phyloP scores from a whole-genome alignment of 306 rosid species.

The Vigna radiata region DNA sequence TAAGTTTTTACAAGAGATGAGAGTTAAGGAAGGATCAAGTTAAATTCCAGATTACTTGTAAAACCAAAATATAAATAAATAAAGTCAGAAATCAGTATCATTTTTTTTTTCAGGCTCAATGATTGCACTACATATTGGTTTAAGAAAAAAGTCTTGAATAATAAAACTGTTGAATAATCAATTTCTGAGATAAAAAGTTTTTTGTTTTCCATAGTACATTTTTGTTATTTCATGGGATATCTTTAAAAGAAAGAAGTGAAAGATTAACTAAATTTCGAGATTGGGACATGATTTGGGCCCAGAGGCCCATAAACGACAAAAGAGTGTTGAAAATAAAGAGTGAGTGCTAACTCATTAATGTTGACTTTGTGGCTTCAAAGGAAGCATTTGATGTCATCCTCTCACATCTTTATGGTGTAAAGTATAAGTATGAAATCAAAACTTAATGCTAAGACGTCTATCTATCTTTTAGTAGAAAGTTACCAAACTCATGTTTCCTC shows the following conservation, averaged over 20 bases:
- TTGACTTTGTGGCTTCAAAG: slow-evolving; percentile 47
- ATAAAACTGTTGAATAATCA: too few species aligned
- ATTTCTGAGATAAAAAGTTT: too few species aligned
- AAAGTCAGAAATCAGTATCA: too few species aligned
- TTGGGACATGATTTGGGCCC: slow-evolving; percentile 24
- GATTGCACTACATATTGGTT: too few species aligned
- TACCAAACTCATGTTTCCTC: slow-evolving; percentile 24
- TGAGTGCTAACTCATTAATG: slow-evolving; percentile 31
- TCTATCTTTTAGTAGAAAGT: slow-evolving; percentile 29
- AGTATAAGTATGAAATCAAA: slow-evolving; percentile 38
- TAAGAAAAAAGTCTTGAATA: too few species aligned
- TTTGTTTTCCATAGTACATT: too few species aligned
- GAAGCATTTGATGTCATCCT: slow-evolving; percentile 45
- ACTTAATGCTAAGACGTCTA: slow-evolving; percentile 36
- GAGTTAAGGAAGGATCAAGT: too few species aligned
- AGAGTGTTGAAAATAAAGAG: slow-evolving; percentile 34
- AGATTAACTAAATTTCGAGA: not conserved
- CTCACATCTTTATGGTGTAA: slow-evolving; percentile 14
- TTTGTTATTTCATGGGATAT: too few species aligned
- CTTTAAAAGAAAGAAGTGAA: not conserved
- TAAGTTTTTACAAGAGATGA: too few species aligned
- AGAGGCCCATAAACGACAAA: slow-evolving; percentile 34
- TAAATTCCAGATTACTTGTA: too few species aligned
- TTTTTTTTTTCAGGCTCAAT: too few species aligned
- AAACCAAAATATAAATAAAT: too few species aligned